A percentile compares a stretch with the other conserved stretches of the same genome.
Evolutionary conservation across 768 basidiomycete genomes (phyloP).

Genomic region (Lactarius akahatsu): DNA sequence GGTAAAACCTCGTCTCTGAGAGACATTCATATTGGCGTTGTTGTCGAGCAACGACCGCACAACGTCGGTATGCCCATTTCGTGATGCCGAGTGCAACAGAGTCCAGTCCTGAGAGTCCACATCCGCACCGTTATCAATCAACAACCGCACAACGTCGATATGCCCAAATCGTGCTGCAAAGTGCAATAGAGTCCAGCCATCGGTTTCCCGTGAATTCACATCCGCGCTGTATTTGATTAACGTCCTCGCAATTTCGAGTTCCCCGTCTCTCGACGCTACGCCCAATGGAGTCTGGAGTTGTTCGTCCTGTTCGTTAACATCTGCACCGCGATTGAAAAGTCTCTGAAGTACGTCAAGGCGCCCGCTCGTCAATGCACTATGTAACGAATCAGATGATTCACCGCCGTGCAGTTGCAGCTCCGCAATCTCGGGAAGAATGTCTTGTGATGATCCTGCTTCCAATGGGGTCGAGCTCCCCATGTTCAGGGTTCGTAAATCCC

Average conservation of each 20-base stretch:
- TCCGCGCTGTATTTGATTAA: slow-evolving; percentile 3
- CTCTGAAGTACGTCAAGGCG: not conserved
- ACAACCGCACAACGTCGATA: not conserved
- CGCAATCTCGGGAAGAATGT: not conserved
- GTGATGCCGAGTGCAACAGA: not conserved
- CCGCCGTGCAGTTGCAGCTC: not conserved
- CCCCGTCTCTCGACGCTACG: not conserved
- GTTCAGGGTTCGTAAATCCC: not conserved
- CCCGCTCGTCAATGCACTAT: not conserved
- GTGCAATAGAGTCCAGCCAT: not conserved
- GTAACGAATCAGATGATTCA: not conserved
- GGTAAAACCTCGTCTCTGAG: not conserved
- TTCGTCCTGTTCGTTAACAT: not conserved
- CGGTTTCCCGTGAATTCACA: not conserved
- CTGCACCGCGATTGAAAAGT: not conserved
- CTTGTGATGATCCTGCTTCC: not conserved
- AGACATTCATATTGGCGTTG: not conserved
- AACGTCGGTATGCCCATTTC: not conserved
- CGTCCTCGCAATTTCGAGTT: not conserved
- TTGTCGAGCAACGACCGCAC: not conserved
- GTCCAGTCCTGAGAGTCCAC: not conserved
- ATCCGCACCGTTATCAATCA: not conserved
- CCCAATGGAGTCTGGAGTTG: not conserved
- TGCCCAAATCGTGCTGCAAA: not conserved
- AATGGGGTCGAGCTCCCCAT: not conserved